Conservation (phyloP, 257 asterid genomes). For the Thymus quinquecostatus region DNA sequence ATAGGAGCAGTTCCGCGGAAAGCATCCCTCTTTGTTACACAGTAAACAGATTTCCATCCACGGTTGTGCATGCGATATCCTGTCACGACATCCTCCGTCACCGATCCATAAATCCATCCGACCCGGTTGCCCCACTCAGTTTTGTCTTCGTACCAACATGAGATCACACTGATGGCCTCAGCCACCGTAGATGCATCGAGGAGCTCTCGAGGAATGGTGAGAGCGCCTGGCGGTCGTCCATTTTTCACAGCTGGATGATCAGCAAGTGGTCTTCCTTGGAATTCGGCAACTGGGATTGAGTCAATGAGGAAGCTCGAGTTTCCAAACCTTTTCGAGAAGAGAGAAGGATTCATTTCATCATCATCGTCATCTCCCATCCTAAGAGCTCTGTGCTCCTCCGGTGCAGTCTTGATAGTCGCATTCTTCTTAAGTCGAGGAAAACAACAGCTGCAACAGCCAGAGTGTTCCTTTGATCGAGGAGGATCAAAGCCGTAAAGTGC, state of each 20-base stretch:
- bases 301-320: conserved; percentile 76
- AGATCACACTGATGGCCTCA: conserved; percentile 84
- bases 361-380: conserved; percentile 80
- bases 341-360: conserved; percentile 65
- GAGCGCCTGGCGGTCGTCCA: conserved; percentile 84
- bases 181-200: conserved; percentile 87
- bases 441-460: conserved; percentile 71
- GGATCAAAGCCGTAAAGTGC: conserved; percentile 93
- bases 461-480: conserved; percentile 70
- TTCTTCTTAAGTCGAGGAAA: conserved; percentile 51
- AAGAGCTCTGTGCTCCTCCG: conserved; percentile 66
- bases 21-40: conserved; percentile 86
- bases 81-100: conserved; percentile 87
- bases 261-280: conserved; percentile 87
- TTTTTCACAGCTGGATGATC: conserved; percentile 83
- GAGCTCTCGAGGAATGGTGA: conserved; percentile 70
- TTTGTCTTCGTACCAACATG: conserved; percentile 92
- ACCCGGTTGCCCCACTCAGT: conserved; percentile 93
- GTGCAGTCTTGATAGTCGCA: conserved; percentile 50
- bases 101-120: conserved; percentile 92
- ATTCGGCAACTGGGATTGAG: conserved; percentile 80
- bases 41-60: conserved; percentile 83
- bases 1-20: conserved; percentile 93
- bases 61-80: conserved; percentile 91
- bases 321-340: conserved; percentile 75